phyloP scores from a whole-genome alignment of 257 asterid species.

The Solanum habrochaites region DNA sequence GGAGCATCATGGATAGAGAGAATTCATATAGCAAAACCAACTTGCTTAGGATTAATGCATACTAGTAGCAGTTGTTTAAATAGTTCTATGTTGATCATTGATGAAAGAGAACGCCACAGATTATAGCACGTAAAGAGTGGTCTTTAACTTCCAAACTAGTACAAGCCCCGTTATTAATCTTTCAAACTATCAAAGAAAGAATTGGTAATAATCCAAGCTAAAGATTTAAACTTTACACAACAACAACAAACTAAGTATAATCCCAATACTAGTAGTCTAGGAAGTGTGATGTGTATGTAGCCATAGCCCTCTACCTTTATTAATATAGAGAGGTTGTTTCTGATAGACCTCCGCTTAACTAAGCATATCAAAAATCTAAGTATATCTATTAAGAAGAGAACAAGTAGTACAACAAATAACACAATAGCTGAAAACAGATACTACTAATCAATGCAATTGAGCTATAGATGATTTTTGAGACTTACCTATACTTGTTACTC shows the following conservation, averaged over 20 bases:
- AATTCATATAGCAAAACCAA: background rate
- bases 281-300: background rate
- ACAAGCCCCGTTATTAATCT: background rate
- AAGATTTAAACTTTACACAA: background rate
- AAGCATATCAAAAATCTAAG: background rate
- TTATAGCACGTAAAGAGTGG: background rate
- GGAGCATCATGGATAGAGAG: background rate
- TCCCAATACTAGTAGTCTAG: background rate
- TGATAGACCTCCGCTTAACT: background rate
- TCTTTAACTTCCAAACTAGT: background rate
- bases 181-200: background rate
- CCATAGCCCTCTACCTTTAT: background rate
- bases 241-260: background rate
- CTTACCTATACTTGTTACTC: slow-evolving; percentile 34
- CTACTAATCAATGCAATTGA: background rate
- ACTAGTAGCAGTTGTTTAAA: background rate
- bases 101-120: background rate
- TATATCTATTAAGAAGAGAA: background rate
- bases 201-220: background rate
- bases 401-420: background rate
- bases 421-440: no score
- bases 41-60: background rate
- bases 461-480: background rate
- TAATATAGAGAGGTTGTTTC: no score
- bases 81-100: background rate